Base-by-base conservation (phyloP, 257 asterid species). In the Echites panduratus region DNA sequence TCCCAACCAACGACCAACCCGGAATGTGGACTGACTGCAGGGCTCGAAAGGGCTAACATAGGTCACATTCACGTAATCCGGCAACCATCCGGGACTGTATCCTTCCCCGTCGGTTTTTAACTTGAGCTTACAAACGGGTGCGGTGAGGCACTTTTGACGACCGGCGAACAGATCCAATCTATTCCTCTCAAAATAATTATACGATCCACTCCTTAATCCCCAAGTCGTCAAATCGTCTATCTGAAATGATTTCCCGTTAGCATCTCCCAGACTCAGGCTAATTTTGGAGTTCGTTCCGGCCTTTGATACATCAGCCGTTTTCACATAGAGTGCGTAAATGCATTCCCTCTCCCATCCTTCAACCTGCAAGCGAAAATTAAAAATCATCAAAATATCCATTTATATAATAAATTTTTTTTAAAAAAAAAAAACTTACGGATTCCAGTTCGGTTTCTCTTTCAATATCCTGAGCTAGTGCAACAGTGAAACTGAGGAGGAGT, bases 201-300 rank as follows among this genome's bases (percentile, higher is more conserved):
- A 81, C 2, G 70, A 49, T 0, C 54, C 76, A 66, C 88, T 91
- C 94, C 86, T 86, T 26, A 88, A 71, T 57, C 96, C 94, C 96
- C 92, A 86, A 0, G 71, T 56, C 78, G 71, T 40, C 2, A 88
- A 83, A 69, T 88, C 66, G 2, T 86, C 80, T 65, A 89, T 81
- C 85, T 81, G 53, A 5, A 89, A 79, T 0, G 86, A 78, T 10
- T 62, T 72, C 6, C 87, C 87, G 0, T 1, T 29, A 9, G 70
- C 67, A 44, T 88, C 89, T 62, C 86, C 82, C 0, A 89, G 64
- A 3, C 84, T 71, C 14, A 71, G 68, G 78, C 83, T 82, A 70
- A 89, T 81, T 17, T 40, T 73, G 52, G 96, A 79, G 73, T 89
- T 77, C 0, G 90, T 88, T 47, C 92, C 96, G 47, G 86, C 90